These are phyloP conservation scores for Fusarium sp. DNA, from an alignment of 2,329 filamentous ascomycete genomes.

Conservation along the genomic window DNA sequence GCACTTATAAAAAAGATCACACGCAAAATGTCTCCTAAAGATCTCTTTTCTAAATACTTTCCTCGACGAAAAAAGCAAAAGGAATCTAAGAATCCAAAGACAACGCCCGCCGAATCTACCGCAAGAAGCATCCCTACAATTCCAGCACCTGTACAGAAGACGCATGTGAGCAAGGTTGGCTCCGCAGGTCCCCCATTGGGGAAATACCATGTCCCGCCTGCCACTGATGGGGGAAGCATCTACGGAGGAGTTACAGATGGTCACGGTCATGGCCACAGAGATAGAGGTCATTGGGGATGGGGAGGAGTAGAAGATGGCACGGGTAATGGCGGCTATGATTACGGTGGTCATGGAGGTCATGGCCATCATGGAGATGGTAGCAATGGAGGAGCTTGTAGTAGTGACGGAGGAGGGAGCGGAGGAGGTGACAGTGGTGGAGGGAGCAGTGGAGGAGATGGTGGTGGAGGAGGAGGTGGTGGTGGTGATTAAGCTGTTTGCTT, in stretches of 20 bases:
- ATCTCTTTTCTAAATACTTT: conserved; percentile 16
- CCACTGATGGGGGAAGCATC: neutral
- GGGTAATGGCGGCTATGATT: neutral
- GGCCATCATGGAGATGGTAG: conserved; percentile 4
- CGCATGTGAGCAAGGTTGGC: neutral
- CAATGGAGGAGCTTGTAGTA: conserved; percentile 6
- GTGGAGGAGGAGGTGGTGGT: neutral
- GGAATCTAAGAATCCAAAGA: conserved; percentile 1
- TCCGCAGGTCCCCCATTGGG: neutral
- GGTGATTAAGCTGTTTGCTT: neutral
- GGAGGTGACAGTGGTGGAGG: neutral
- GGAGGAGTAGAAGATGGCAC: conserved; percentile 9
- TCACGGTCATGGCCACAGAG: neutral
- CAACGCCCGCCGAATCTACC: neutral
- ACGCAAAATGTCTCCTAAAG: conserved; percentile 20
- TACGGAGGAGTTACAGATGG: neutral
- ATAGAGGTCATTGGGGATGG: conserved; percentile 14
- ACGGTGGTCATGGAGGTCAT: neutral
- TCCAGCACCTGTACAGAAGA: neutral
- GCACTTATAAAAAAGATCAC: neutral
- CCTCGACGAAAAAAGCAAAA: conserved; percentile 6
- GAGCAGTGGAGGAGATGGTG: neutral
- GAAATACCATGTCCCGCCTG: neutral
- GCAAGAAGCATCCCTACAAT: neutral
- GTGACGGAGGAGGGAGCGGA: conserved; percentile 2